phyloP scores from a whole-genome alignment of 2,329 filamentous ascomycete species.

The Penicillium sp. region DNA sequence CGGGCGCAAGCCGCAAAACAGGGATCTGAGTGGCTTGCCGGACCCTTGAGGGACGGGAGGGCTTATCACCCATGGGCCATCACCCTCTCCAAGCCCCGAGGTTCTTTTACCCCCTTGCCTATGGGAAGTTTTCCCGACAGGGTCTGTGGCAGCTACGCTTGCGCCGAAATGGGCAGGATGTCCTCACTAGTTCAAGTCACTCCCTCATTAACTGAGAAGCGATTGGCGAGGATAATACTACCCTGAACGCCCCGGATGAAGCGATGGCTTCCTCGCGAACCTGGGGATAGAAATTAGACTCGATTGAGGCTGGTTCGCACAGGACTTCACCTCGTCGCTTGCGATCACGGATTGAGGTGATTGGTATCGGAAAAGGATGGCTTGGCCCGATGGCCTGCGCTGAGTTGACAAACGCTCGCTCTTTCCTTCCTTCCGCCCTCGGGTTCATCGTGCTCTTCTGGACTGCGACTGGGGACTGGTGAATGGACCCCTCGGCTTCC shows the following conservation, averaged over 20 bases:
- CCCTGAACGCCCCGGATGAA: background rate
- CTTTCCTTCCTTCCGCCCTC: background rate
- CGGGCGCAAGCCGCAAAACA: background rate
- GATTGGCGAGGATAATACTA: background rate
- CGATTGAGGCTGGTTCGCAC: background rate
- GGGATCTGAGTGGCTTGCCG: constrained; percentile 3
- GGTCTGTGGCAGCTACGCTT: constrained; percentile 13
- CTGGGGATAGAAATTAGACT: background rate
- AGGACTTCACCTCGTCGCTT: background rate
- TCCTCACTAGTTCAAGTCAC: background rate
- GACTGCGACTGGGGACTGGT: background rate
- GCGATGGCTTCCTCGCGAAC: background rate
- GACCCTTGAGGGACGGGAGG: background rate
- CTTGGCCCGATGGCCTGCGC: background rate
- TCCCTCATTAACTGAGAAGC: background rate
- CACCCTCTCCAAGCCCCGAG: background rate
- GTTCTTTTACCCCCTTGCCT: constrained; percentile 13
- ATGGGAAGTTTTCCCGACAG: constrained; percentile 23
- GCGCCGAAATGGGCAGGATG: background rate
- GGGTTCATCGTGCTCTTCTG: background rate
- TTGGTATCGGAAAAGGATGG: background rate
- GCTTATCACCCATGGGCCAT: background rate
- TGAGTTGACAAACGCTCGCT: background rate
- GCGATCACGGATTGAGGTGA: background rate
- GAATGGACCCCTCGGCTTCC: background rate